Base-by-base conservation (phyloP, 768 basidiomycete genomes). In the Asterophora lycoperdoides region DNA sequence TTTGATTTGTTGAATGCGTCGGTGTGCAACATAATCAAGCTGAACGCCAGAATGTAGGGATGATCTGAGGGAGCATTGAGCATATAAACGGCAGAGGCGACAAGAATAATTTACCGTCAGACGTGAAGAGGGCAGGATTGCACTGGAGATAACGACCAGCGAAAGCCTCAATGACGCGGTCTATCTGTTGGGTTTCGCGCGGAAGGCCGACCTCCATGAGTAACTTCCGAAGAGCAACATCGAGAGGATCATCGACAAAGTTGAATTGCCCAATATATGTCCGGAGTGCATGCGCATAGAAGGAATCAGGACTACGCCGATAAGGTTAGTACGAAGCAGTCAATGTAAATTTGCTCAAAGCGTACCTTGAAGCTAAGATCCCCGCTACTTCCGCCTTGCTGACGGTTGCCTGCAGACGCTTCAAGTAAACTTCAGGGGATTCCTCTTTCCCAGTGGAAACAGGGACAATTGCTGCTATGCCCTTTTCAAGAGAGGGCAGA, bases 1-100 rank as follows among this genome's bases (percentile, higher is more conserved):
- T 98, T 98, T 54, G 90, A 91, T 68, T 87, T 90, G 69, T 99
- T 99, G 76, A 98, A 98, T 5, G 87, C 90, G 62, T 99, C 96
- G 14, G 96, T 99, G 63, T 98, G 94, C 42, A 97, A 74, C 95
- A 99, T 98, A 59, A 98, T 96, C 62, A 97, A 73, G 58, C 95
- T 97, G 70, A 97, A 98, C 10, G 95, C 93, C 40, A 98, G 74
- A 44, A 98, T 89, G 68, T 98, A 97, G 9, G 95, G 89, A 58
- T 95, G 86, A 60, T 96, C 93, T 94, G 53, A 18, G 32, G 28
- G 29, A 18, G 9, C 29, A 36, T 35, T 35, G 29, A 36, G 23
- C 51, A 36, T 54, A 46, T 29, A 26, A 34, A 10, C 42, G 19
- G n/a, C 35, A 15, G 7, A 35, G 44, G 8, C 19, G 23, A n/a